Evolutionary conservation across 2,329 filamentous ascomycete species (phyloP).

Genomic region (Ophiostoma australiae): DNA sequence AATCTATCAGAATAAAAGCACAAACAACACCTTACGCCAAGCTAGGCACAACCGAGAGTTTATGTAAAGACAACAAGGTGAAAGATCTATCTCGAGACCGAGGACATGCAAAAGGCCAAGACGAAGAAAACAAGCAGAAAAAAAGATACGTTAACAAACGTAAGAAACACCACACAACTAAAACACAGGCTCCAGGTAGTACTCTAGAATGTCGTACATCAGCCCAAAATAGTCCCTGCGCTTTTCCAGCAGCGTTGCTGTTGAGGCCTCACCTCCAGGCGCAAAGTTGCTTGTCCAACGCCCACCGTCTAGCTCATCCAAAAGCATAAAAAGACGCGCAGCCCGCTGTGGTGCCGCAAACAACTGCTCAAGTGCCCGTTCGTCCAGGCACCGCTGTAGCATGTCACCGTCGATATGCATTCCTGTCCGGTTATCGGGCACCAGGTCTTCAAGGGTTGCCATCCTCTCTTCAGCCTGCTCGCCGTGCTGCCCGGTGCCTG

Average conservation of each 20-base stretch:
- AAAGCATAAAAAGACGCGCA: constrained; percentile 44
- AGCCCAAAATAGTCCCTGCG: constrained; percentile 41
- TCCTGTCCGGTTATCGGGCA: constrained; percentile 38
- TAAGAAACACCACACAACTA: background rate
- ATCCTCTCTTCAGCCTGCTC: constrained; percentile 20
- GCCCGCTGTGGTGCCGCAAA: constrained; percentile 35
- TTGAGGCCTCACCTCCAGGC: background rate
- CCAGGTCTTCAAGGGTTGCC: constrained; percentile 35
- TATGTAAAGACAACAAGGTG: background rate
- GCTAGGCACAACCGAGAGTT: background rate
- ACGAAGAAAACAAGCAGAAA: background rate
- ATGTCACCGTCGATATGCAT: constrained; percentile 67
- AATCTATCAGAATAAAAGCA: background rate
- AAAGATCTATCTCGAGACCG: background rate
- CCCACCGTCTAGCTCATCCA: constrained; percentile 48
- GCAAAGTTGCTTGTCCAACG: constrained; percentile 35
- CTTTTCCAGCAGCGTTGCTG: constrained; percentile 7
- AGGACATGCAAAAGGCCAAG: background rate
- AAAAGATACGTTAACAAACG: background rate
- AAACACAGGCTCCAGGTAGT: constrained; percentile 44
- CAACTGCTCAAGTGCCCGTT: constrained; percentile 42
- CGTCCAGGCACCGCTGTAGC: constrained; percentile 50
- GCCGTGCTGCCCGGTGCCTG: constrained; percentile 16
- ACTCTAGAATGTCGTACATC: constrained; percentile 52
- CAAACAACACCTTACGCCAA: background rate